Percentiles rank a stretch among this genome's conserved stretches.
These are phyloP conservation scores for Epichloe elymi DNA, from an alignment of 2,329 filamentous ascomycete genomes.

Conservation along the genomic window DNA sequence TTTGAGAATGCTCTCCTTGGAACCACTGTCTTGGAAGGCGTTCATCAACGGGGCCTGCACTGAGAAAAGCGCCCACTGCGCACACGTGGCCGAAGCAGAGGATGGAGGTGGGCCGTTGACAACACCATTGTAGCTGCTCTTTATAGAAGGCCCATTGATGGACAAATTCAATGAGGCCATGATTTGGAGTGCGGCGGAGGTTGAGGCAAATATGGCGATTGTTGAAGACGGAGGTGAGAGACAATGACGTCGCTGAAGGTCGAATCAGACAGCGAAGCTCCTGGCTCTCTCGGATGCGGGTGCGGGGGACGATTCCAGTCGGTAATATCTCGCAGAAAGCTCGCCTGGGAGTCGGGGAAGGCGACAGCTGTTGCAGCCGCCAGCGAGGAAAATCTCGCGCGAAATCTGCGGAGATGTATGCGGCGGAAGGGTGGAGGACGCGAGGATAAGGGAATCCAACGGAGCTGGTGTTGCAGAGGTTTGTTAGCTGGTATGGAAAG, in stretches of 20 bases:
- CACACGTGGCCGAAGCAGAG: conserved; percentile 64
- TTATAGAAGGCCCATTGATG: conserved; percentile 69
- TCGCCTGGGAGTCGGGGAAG: background rate
- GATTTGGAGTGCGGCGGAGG: conserved; percentile 8
- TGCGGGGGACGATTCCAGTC: background rate
- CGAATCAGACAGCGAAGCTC: background rate
- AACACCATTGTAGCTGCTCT: conserved; percentile 58
- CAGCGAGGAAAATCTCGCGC: background rate
- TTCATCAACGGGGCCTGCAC: conserved; percentile 86
- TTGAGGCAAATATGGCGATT: background rate
- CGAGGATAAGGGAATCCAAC: background rate
- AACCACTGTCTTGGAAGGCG: conserved; percentile 75
- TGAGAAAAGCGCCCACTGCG: conserved; percentile 86
- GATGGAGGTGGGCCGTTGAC: conserved; percentile 38
- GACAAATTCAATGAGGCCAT: conserved; percentile 78
- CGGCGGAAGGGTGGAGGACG: background rate
- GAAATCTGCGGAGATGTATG: background rate
- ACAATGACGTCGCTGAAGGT: background rate
- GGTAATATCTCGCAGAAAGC: background rate
- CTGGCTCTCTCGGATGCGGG: background rate
- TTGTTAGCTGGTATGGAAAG: conserved; percentile 3
- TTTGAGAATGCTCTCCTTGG: conserved; percentile 90
- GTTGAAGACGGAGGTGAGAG: background rate
- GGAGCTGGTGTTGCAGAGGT: conserved; percentile 5
- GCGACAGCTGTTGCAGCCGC: background rate